Base-by-base conservation (phyloP, 108 stramenopile genomes). In the Nannochloropsis oceanica region DNA sequence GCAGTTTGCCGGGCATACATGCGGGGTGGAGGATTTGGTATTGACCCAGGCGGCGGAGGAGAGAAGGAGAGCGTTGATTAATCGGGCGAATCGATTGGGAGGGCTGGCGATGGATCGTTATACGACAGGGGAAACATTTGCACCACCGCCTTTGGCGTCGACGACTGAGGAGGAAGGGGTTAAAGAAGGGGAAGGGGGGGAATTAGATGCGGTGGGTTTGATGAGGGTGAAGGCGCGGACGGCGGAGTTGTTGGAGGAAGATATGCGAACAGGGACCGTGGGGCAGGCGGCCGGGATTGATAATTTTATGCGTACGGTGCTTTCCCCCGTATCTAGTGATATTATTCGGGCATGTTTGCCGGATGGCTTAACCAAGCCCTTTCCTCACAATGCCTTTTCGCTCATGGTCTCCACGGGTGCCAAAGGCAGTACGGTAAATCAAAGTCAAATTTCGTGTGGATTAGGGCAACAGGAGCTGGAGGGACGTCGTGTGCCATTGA, bases 401-500 rank as follows among this genome's bases (percentile, higher is more conserved):
- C 90, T 99, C 24, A 99, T 99, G 99, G 95, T 96, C 10, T 93
- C 94, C 11, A 98, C 98, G 10, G 99, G 99, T 8, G 99, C 98
- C 27, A 99, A 99, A 91, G 99, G 99, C 11, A 97, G 96, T 22
- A 94, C 93, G 84, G 99, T 99, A 25, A 99, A 99, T 90, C 99
- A 98, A 87, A 96, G 96, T 11, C 89, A 99, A 91, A 96, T 99
- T 12, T 92, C 96, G 13, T 99, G 98, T 89, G 96, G 94, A 10
- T 92, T 99, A n/a, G 99, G 99, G 73, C 99, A 99, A 89, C 99
- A 99, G 89, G 97, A 97, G 27, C 90, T 99, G 26, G 99, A 99
- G 88, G 99, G 99, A n/a, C 91, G 97, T 12, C 95, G 99, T 43
- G 99, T 99, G 27, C 99, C 99, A 13, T 85, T 97, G 81, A 95